These are phyloP conservation scores for Phytophthora hybrid DNA, from an alignment of 352 stramenopile species.

Conservation along the genomic window DNA sequence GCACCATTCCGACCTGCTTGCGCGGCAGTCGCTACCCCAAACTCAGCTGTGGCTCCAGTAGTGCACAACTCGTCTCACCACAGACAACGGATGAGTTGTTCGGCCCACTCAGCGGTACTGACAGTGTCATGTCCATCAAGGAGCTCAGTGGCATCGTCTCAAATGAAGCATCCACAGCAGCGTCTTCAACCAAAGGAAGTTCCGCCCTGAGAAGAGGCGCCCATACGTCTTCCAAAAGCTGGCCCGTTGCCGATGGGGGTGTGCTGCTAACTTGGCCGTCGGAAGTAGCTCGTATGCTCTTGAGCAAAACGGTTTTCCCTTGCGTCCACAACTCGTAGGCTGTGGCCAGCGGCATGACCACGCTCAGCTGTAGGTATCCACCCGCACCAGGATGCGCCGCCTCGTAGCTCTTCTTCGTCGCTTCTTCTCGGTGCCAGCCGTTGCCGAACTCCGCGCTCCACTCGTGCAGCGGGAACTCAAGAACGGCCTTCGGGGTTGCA, in stretches of 20 bases:
- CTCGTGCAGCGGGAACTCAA: conserved; percentile 35
- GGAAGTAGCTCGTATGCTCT: conserved; percentile 9
- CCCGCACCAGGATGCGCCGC: conserved; percentile 13
- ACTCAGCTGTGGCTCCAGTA: conserved; percentile 25
- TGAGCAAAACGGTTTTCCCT: conserved; percentile 27
- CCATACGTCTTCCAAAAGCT: conserved; percentile 28
- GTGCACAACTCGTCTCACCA: conserved; percentile 33
- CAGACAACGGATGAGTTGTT: conserved; percentile 33
- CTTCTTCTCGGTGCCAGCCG: conserved; percentile 26
- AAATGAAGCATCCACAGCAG: conserved; percentile 38
- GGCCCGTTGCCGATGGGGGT: conserved; percentile 15
- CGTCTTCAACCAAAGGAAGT: conserved; percentile 23
- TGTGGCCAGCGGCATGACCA: conserved; percentile 37
- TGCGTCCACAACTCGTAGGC: conserved; percentile 46
- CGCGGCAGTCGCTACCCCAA: conserved; percentile 20
- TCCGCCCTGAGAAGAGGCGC: conserved; percentile 13
- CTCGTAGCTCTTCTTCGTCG: conserved; percentile 21
- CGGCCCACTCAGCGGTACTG: conserved; percentile 27
- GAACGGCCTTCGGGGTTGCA: conserved; percentile 30
- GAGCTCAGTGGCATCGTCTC: conserved; percentile 33
- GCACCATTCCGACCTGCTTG: conserved; percentile 44
- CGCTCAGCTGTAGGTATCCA: conserved; percentile 4
- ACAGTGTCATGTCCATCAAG: conserved; percentile 40
- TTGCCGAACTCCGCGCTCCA: conserved; percentile 41
- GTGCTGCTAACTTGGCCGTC: neutral